A percentile compares a stretch with the other conserved stretches of the same genome.
phyloP scores from a whole-genome alignment of 2,329 filamentous ascomycete genomes.

The Talaromyces sp. region DNA sequence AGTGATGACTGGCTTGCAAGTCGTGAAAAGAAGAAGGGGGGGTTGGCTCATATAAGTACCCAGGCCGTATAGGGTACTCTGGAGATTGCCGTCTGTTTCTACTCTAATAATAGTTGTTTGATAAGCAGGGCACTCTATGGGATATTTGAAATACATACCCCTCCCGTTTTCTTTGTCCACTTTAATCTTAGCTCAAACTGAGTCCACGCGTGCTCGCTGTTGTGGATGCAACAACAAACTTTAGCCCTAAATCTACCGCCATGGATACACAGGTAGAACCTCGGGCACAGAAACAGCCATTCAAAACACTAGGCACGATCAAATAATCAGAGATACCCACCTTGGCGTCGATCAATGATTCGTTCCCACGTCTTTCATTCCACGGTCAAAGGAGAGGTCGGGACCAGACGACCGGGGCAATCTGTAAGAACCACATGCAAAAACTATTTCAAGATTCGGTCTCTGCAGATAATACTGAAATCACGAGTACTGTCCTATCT shows the following conservation, averaged over 20 bases:
- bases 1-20: not conserved
- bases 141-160: not conserved
- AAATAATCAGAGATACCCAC: too few relatives aligned
- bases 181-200: not conserved
- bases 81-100: not conserved
- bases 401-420: not conserved
- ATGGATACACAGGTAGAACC: not conserved
- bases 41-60: not conserved
- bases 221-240: not conserved
- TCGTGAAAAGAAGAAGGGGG: not conserved
- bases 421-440: not conserved
- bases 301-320: not conserved
- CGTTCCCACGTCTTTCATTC: not conserved
- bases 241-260: not conserved
- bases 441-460: not conserved
- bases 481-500: not conserved
- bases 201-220: not conserved
- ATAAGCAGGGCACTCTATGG: not conserved
- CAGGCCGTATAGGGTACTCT: too few relatives aligned
- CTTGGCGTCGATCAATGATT: not conserved
- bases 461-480: not conserved
- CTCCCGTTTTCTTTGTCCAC: not conserved
- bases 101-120: too few relatives aligned
- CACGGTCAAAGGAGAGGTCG: not conserved
- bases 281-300: not conserved